Percentiles rank a stretch among this genome's conserved stretches.
Evolutionary conservation across 2,329 filamentous ascomycete genomes (phyloP).

Genomic region (Parastagonospora nodorum): DNA sequence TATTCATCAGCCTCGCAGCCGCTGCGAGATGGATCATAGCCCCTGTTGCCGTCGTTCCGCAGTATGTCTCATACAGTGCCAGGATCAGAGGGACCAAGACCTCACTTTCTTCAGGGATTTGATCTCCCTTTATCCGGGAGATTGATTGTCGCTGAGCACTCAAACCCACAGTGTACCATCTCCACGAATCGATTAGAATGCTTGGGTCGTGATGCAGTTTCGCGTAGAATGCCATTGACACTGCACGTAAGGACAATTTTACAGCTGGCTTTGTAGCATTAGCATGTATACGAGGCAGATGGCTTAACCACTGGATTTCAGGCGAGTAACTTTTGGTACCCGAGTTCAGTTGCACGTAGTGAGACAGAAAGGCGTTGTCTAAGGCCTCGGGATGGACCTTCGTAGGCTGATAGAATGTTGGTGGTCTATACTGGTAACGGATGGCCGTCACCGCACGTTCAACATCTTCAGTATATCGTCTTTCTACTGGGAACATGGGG

Average conservation of each 20-base stretch:
- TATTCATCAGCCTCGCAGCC: slow-evolving; percentile 35
- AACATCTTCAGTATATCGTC: slow-evolving; percentile 9
- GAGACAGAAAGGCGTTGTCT: slow-evolving; percentile 36
- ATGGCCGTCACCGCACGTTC: slow-evolving; percentile 29
- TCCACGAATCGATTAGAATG: slow-evolving; percentile 38
- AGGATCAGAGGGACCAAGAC: slow-evolving; percentile 37
- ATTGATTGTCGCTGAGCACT: slow-evolving; percentile 31
- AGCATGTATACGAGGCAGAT: slow-evolving; percentile 24
- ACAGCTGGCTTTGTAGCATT: slow-evolving; percentile 30
- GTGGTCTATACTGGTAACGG: slow-evolving; percentile 29
- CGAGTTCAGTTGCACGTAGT: slow-evolving; percentile 37
- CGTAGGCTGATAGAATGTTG: slow-evolving; percentile 32
- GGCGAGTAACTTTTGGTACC: slow-evolving; percentile 18
- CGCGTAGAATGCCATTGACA: slow-evolving; percentile 41
- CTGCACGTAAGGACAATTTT: slow-evolving; percentile 36
- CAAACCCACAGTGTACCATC: slow-evolving; percentile 40
- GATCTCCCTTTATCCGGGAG: slow-evolving; percentile 12
- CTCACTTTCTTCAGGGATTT: slow-evolving; percentile 36
- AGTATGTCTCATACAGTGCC: slow-evolving; percentile 37
- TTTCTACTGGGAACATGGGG: slow-evolving; percentile 1
- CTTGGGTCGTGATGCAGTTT: slow-evolving; percentile 34
- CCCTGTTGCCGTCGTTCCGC: slow-evolving; percentile 33
- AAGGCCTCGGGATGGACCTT: slow-evolving; percentile 25
- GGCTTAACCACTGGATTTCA: slow-evolving; percentile 33
- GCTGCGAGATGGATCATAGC: slow-evolving; percentile 37